A percentile compares a stretch with the other conserved stretches of the same genome.
Conservation (phyloP, 257 asterid species). For the Craterostigma plantagineum region DNA sequence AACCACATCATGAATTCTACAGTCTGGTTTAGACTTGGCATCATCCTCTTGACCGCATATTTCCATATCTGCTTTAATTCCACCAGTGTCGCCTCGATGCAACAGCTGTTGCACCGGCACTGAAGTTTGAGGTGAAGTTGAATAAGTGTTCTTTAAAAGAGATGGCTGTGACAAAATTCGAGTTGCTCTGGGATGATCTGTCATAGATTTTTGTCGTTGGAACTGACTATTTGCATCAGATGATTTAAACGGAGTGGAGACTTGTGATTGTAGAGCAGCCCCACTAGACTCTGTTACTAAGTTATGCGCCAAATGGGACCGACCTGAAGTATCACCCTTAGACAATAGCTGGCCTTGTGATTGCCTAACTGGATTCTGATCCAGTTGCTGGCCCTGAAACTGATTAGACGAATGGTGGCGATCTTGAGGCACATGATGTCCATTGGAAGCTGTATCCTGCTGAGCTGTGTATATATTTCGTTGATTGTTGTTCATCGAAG, state of each 20-base stretch:
- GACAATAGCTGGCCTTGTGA: too few species aligned
- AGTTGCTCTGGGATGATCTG: too few species aligned
- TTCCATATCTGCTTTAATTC: conserved; percentile 27
- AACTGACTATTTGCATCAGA: conserved; percentile 48
- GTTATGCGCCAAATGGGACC: too few species aligned
- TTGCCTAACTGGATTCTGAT: too few species aligned
- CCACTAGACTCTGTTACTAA: too few species aligned
- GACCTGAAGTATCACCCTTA: too few species aligned
- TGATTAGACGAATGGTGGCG: conserved; percentile 43
- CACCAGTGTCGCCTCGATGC: conserved; percentile 34
- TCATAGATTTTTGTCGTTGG: conserved; percentile 23
- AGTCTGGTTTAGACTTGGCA: conserved; percentile 47
- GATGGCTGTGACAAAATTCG: too few species aligned
- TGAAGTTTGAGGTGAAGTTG: too few species aligned
- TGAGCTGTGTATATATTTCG: conserved; percentile 29
- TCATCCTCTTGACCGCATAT: conserved; percentile 40
- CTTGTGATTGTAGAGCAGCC: too few species aligned
- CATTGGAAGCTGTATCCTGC: conserved; percentile 12
- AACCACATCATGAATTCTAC: conserved; percentile 37
- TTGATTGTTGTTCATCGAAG: conserved; percentile 29
- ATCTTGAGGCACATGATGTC: not conserved
- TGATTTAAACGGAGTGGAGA: conserved; percentile 40
- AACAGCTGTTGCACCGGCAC: conserved; percentile 43
- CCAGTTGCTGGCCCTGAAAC: conserved; percentile 45
- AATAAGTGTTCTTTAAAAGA: too few species aligned